These are phyloP conservation scores for Tuber borchii DNA, from an alignment of 495 filamentous ascomycete species.

Conservation along the genomic window DNA sequence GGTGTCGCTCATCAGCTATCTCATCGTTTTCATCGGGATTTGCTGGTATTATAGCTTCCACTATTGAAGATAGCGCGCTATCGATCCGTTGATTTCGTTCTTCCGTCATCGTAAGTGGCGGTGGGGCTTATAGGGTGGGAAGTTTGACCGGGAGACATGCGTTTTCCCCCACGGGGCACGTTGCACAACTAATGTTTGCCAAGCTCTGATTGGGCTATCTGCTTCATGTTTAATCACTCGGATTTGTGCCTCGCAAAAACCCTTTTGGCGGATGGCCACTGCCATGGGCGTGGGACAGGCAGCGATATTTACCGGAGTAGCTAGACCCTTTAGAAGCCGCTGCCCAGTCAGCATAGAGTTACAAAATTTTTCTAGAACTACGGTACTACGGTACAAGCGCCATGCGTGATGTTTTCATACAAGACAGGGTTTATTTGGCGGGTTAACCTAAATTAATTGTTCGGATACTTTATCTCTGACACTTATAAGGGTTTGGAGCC, in stretches of 20 bases:
- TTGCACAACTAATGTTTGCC: neutral
- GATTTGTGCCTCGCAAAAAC: neutral
- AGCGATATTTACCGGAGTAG: neutral
- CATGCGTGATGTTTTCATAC: no score
- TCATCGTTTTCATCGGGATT: constrained; percentile 50
- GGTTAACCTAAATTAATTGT: no score
- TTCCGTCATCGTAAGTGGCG: constrained; percentile 20
- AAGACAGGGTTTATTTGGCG: no score
- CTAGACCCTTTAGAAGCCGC: neutral
- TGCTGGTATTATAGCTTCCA: constrained; percentile 50
- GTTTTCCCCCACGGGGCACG: neutral
- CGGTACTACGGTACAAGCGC: no score
- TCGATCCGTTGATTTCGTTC: constrained; percentile 47
- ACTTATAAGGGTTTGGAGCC: no score
- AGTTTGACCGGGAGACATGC: constrained; percentile 22
- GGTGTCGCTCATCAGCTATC: constrained; percentile 49
- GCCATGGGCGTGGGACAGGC: no score
- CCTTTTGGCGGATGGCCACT: neutral
- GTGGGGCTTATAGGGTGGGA: constrained; percentile 12
- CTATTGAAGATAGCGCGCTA: constrained; percentile 54
- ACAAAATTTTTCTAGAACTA: no score
- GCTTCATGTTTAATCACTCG: neutral
- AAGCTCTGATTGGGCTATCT: neutral
- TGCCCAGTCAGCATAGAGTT: neutral
- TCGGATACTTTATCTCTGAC: no score